These are phyloP conservation scores for Backusella psychrophila DNA, from an alignment of 192 early-diverging fungal genomes.

Conservation along the genomic window DNA sequence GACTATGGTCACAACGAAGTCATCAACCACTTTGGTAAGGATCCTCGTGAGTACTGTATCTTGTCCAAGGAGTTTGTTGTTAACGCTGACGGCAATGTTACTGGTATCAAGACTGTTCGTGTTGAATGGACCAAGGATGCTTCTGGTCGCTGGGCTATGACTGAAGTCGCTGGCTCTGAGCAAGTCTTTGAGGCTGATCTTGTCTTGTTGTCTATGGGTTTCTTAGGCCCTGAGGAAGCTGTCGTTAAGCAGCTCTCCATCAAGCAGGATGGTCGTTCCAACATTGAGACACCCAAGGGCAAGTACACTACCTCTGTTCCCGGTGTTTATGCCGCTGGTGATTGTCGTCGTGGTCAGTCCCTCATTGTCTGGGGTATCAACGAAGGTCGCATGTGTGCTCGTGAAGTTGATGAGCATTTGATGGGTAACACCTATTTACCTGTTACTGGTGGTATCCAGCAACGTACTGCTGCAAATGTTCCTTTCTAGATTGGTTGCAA, in stretches of 20 bases:
- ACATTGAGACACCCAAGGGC: constrained; percentile 78
- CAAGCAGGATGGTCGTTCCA: constrained; percentile 72
- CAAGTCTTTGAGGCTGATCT: constrained; percentile 87
- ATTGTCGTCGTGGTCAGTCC: constrained; percentile 94
- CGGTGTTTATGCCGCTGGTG: constrained; percentile 94
- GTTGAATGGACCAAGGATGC: constrained; percentile 94
- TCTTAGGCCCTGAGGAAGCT: constrained; percentile 89
- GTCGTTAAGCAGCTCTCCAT: constrained; percentile 79
- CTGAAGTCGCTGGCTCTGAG: constrained; percentile 82
- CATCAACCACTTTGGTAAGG: constrained; percentile 81
- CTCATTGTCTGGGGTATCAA: constrained; percentile 99
- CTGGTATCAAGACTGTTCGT: constrained; percentile 90
- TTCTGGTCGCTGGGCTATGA: constrained; percentile 82
- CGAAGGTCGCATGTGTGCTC: constrained; percentile 93
- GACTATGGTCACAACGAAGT: constrained; percentile 98
- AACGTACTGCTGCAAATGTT: constrained; percentile 36
- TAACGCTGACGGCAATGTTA: constrained; percentile 74
- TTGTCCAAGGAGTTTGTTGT: constrained; percentile 95
- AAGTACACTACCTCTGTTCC: constrained; percentile 74
- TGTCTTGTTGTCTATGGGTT: constrained; percentile 88
- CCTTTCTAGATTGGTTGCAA: not conserved
- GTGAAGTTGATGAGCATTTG: constrained; percentile 86
- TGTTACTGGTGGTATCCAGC: constrained; percentile 82
- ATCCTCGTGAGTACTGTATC: constrained; percentile 94
- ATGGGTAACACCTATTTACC: constrained; percentile 82